These are phyloP conservation scores for Teunomyces stri DNA, from an alignment of 805 yeast genomes.

Conservation along the genomic window DNA sequence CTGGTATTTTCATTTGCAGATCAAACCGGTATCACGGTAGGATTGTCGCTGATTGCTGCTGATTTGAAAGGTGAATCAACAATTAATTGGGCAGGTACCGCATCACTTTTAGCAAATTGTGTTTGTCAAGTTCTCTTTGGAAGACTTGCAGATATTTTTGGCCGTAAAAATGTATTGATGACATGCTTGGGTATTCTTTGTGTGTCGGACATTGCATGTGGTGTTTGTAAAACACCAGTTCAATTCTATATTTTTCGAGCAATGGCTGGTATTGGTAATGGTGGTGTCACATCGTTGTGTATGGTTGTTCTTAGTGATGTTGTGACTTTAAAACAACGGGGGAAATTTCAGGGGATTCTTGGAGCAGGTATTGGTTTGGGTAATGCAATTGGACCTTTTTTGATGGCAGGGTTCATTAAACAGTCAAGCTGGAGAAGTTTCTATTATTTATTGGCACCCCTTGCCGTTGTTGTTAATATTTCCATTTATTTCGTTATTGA, in stretches of 20 bases:
- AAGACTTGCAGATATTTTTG: conserved; percentile 54
- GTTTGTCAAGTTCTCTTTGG: conserved; percentile 54
- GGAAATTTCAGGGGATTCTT: conserved; percentile 55
- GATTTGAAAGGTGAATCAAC: conserved; percentile 47
- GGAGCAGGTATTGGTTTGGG: conserved; percentile 53
- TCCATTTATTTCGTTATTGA: conserved; percentile 37
- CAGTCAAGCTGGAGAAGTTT: conserved; percentile 52
- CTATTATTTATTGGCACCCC: conserved; percentile 48
- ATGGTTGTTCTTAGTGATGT: conserved; percentile 56
- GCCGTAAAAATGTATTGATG: conserved; percentile 46
- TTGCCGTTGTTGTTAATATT: conserved; percentile 29
- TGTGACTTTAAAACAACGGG: conserved; percentile 52
- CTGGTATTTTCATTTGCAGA: conserved; percentile 45
- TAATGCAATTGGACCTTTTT: conserved; percentile 54
- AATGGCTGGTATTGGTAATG: conserved; percentile 55
- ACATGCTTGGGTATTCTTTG: conserved; percentile 38
- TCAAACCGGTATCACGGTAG: conserved; percentile 49
- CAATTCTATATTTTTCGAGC: conserved; percentile 54
- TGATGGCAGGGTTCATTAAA: conserved; percentile 50
- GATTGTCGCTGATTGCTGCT: conserved; percentile 46
- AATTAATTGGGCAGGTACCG: conserved; percentile 60
- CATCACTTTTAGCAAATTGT: conserved; percentile 49
- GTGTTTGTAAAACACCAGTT: conserved; percentile 47
- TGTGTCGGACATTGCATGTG: conserved; percentile 49
- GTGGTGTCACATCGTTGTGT: conserved; percentile 49